phyloP scores from a whole-genome alignment of 257 asterid species.

The Paraleonurus japonicus region DNA sequence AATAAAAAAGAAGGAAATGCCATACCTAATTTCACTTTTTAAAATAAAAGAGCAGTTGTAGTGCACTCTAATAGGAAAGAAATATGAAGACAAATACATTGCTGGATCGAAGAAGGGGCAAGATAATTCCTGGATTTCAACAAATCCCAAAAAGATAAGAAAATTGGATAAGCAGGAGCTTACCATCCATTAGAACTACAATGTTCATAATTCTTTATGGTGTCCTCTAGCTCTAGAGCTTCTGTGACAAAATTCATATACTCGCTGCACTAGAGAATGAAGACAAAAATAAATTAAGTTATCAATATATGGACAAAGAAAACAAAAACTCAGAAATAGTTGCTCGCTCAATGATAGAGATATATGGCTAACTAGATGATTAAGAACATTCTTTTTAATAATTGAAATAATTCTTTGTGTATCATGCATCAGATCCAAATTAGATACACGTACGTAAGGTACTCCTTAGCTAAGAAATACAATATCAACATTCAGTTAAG shows the following conservation, averaged over 20 bases:
- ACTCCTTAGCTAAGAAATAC: neutral
- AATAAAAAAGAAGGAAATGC: neutral
- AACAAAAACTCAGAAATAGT: neutral
- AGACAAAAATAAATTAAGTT: conserved; percentile 26
- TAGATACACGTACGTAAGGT: neutral
- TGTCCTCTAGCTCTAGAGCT: conserved; percentile 82
- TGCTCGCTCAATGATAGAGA: neutral
- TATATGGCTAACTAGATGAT: neutral
- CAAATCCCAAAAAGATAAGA: neutral
- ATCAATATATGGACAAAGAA: conserved; percentile 11
- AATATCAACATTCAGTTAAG: neutral
- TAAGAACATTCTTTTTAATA: neutral
- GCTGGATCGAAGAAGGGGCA: neutral
- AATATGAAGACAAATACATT: neutral
- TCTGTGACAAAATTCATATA: conserved; percentile 60
- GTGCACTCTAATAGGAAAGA: neutral
- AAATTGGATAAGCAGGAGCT: conserved; percentile 21
- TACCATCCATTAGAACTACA: conserved; percentile 59
- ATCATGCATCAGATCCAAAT: neutral
- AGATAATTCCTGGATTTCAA: neutral
- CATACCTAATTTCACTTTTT: neutral
- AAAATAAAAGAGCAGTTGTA: neutral
- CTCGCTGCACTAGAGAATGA: conserved; percentile 58
- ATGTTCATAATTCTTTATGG: conserved; percentile 66
- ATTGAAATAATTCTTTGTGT: neutral